Conservation (phyloP, 441 rosid species). For the Populus trichocarpa region DNA sequence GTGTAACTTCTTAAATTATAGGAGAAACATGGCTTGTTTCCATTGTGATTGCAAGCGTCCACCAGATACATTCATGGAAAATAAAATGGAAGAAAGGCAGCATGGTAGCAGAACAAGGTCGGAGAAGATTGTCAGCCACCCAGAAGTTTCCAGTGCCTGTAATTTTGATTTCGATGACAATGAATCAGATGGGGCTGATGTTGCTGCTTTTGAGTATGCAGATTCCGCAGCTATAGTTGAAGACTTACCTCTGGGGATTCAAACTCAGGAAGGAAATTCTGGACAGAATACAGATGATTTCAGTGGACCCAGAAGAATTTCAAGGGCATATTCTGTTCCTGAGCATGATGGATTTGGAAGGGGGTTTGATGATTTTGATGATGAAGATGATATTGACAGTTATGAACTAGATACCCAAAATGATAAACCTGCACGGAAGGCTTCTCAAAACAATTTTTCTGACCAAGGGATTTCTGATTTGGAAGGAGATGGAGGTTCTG, state of each 20-base stretch:
- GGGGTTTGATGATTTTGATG: constrained; percentile 86
- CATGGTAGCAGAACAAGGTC: constrained; percentile 36
- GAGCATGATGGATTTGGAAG: constrained; percentile 36
- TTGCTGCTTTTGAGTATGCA: constrained; percentile 85
- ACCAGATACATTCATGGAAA: constrained; percentile 60
- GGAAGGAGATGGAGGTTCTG: constrained; percentile 32
- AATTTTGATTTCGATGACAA: constrained; percentile 93
- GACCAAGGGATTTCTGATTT: constrained; percentile 40
- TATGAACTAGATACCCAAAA: constrained; percentile 66
- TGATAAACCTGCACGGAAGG: constrained; percentile 30
- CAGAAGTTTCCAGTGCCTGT: constrained; percentile 83
- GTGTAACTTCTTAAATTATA: constrained; percentile 92
- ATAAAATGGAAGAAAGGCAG: constrained; percentile 49
- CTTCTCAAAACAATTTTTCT: constrained; percentile 37
- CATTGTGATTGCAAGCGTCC: constrained; percentile 98
- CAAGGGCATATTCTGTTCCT: constrained; percentile 39
- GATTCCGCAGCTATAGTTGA: constrained; percentile 46
- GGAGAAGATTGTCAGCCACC: constrained; percentile 41
- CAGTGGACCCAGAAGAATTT: constrained; percentile 26
- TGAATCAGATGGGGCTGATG: constrained; percentile 97
- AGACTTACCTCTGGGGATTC: constrained; percentile 25
- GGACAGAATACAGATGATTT: constrained; percentile 42
- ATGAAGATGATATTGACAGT: constrained; percentile 84
- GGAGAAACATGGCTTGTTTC: constrained; percentile 87
- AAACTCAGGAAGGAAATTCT: constrained; percentile 33